phyloP scores from a whole-genome alignment of 2,329 filamentous ascomycete genomes.

The Colletotrichum theobromicola region DNA sequence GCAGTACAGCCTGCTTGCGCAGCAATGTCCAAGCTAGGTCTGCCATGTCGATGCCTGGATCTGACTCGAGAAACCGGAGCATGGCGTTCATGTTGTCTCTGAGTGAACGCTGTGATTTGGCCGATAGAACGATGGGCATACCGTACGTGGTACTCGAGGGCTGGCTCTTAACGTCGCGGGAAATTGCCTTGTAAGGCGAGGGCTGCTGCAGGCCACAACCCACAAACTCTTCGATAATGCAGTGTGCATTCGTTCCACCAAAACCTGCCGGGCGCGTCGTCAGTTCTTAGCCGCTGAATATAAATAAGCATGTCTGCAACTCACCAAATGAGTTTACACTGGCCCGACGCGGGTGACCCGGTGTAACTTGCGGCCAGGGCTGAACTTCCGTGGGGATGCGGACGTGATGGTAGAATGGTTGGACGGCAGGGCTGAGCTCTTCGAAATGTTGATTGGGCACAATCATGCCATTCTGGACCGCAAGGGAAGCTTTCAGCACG shows the following conservation, averaged over 20 bases:
- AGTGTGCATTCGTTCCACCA: conserved; percentile 5
- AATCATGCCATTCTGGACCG: conserved; percentile 24
- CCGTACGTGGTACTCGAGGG: not conserved
- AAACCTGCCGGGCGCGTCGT: not conserved
- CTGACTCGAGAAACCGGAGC: not conserved
- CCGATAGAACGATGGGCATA: not conserved
- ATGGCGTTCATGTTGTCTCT: not conserved
- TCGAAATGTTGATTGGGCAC: conserved; percentile 35
- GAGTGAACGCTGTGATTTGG: not conserved
- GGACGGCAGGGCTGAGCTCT: conserved; percentile 29
- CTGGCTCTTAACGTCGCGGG: not conserved
- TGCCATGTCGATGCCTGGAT: not conserved
- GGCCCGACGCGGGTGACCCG: not conserved
- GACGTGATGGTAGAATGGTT: conserved; percentile 25
- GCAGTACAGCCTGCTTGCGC: not conserved
- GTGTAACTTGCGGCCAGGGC: not conserved
- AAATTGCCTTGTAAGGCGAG: not conserved
- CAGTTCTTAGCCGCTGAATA: not conserved
- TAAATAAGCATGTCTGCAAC: not conserved
- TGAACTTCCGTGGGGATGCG: conserved; percentile 22
- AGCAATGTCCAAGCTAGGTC: not conserved
- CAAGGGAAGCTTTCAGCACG: conserved; percentile 27
- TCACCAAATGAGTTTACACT: conserved; percentile 40
- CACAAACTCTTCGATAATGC: not conserved
- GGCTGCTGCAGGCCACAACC: not conserved